Evolutionary conservation across 257 asterid species (phyloP).

Genomic region (Gardenia jasminoides): DNA sequence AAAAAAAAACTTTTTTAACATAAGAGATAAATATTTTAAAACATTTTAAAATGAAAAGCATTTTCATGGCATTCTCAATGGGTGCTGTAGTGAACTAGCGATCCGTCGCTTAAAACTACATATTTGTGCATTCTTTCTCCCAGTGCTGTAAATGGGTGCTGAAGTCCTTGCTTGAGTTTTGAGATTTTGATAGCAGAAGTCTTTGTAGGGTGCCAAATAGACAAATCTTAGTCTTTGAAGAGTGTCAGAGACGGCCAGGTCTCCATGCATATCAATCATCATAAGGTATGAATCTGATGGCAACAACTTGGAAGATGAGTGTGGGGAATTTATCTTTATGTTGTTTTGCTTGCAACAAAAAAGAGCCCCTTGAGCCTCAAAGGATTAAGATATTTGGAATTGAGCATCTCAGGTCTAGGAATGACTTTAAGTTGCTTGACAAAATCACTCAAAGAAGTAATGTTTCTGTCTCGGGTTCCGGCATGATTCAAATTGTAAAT

Average conservation of each 20-base stretch:
- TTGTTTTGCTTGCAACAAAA: not conserved
- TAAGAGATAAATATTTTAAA: too few relatives aligned
- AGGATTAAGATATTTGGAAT: not conserved
- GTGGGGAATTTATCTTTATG: not conserved
- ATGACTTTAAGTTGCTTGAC: slow-evolving; percentile 19
- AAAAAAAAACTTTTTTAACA: too few relatives aligned
- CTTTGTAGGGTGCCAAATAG: not conserved
- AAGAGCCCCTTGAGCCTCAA: not conserved
- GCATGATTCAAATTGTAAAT: not conserved
- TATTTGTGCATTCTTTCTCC: too few relatives aligned
- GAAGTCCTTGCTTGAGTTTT: not conserved
- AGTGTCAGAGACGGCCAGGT: not conserved
- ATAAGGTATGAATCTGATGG: not conserved
- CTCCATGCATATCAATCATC: not conserved
- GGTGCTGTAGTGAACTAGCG: too few relatives aligned
- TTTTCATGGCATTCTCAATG: too few relatives aligned
- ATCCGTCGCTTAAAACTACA: too few relatives aligned
- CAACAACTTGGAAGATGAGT: not conserved
- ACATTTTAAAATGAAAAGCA: too few relatives aligned
- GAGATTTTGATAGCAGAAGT: not conserved
- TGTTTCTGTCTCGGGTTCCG: not conserved
- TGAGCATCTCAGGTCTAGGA: not conserved
- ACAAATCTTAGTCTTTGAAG: too few relatives aligned
- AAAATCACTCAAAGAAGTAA: slow-evolving; percentile 13
- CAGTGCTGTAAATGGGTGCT: too few relatives aligned